These are phyloP conservation scores for Mycosphaerelloides madeirae DNA, from an alignment of 2,329 filamentous ascomycete species.

Conservation along the genomic window DNA sequence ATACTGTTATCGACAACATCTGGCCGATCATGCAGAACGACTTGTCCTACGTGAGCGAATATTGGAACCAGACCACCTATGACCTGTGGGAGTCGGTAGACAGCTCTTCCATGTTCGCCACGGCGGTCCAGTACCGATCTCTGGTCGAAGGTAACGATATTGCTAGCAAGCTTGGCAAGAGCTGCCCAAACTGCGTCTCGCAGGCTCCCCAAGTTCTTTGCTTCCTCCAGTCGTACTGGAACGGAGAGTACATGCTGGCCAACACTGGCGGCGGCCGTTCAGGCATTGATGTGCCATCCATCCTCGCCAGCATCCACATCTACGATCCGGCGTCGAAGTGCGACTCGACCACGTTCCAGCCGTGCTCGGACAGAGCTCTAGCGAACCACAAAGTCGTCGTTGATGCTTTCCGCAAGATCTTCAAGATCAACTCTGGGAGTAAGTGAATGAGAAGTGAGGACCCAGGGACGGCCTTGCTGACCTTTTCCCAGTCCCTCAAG, in stretches of 20 bases:
- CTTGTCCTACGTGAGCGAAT: slow-evolving; percentile 67
- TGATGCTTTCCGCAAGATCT: slow-evolving; percentile 69
- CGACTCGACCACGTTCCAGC: slow-evolving; percentile 69
- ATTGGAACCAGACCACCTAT: slow-evolving; percentile 58
- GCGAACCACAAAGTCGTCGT: slow-evolving; percentile 72
- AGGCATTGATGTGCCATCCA: slow-evolving; percentile 67
- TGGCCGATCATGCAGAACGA: slow-evolving; percentile 77
- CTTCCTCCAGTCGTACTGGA: slow-evolving; percentile 72
- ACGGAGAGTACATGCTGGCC: slow-evolving; percentile 58
- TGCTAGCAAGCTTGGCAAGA: slow-evolving; percentile 58
- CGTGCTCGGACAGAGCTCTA: slow-evolving; percentile 58
- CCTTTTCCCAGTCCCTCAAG: too few relatives aligned
- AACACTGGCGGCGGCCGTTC: slow-evolving; percentile 63
- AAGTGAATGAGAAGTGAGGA: too few relatives aligned
- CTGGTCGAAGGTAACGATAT: slow-evolving; percentile 60
- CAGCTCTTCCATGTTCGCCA: slow-evolving; percentile 75
- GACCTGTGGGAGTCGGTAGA: slow-evolving; percentile 81
- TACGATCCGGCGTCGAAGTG: slow-evolving; percentile 63
- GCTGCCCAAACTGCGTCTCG: slow-evolving; percentile 56
- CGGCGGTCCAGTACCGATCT: slow-evolving; percentile 63
- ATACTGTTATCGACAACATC: slow-evolving; percentile 51
- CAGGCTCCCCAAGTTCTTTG: slow-evolving; percentile 68
- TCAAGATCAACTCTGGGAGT: slow-evolving; percentile 65
- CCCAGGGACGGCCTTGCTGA: too few relatives aligned
- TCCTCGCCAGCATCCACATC: slow-evolving; percentile 51